These are phyloP conservation scores for Talaromyces ruber DNA, from an alignment of 495 filamentous ascomycete genomes.

Conservation along the genomic window DNA sequence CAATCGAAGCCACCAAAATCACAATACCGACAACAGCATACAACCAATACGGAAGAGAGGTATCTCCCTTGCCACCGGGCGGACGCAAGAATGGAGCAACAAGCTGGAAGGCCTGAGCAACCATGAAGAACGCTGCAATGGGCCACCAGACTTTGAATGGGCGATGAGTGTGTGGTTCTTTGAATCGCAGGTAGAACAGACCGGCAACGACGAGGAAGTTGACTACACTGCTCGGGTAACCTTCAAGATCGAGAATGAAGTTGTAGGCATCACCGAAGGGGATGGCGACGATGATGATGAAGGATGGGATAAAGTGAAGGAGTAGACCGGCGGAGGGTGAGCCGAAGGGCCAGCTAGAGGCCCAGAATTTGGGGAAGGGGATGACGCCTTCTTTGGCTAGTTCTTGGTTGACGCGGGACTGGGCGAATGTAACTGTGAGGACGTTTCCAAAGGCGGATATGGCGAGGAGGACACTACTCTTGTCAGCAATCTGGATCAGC, in stretches of 20 bases:
- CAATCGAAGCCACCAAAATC: conserved; percentile 16
- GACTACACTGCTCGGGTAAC: conserved; percentile 54
- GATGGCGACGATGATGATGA: conserved; percentile 52
- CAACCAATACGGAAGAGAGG: conserved; percentile 29
- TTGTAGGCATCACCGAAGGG: conserved; percentile 54
- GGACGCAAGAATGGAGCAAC: conserved; percentile 30
- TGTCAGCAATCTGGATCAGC: neutral
- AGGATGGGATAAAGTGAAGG: conserved; percentile 54
- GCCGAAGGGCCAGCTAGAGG: conserved; percentile 54
- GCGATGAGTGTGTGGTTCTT: conserved; percentile 43
- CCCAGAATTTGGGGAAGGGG: conserved; percentile 51
- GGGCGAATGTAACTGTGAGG: conserved; percentile 59
- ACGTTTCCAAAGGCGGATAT: conserved; percentile 60
- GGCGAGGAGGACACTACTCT: conserved; percentile 39
- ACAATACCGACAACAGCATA: conserved; percentile 25
- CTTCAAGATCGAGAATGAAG: conserved; percentile 61
- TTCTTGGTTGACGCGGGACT: conserved; percentile 58
- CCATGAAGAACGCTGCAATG: conserved; percentile 26
- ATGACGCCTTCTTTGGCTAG: conserved; percentile 57
- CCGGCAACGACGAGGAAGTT: conserved; percentile 49
- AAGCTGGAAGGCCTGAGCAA: conserved; percentile 25
- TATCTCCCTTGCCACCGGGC: conserved; percentile 24
- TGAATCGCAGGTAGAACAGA: conserved; percentile 50
- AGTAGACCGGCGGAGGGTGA: conserved; percentile 55
- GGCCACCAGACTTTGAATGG: conserved; percentile 55